These are phyloP conservation scores for Stylonectria norvegica DNA, from an alignment of 2,329 filamentous ascomycete species.

Conservation along the genomic window DNA sequence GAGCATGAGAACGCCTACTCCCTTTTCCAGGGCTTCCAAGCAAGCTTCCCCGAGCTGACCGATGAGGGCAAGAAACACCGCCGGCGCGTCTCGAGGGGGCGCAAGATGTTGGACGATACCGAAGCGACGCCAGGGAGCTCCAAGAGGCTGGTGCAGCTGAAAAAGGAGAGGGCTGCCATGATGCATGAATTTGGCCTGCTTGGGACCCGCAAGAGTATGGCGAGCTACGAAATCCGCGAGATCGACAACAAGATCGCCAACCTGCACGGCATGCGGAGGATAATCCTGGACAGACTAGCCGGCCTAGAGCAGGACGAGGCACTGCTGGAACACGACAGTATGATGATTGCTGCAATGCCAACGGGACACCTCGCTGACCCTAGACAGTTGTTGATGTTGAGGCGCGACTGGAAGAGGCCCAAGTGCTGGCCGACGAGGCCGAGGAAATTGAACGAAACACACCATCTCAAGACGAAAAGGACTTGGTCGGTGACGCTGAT, in stretches of 20 bases:
- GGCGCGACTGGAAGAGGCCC: constrained; percentile 57
- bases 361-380: constrained; percentile 28
- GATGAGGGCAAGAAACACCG: constrained; percentile 70
- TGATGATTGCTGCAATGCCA: constrained; percentile 31
- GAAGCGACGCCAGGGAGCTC: constrained; percentile 54
- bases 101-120: constrained; percentile 70
- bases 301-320: constrained; percentile 87
- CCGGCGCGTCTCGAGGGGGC: constrained; percentile 67
- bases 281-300: constrained; percentile 83
- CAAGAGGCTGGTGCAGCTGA: constrained; percentile 68
- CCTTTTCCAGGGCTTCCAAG: constrained; percentile 94
- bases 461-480: constrained; percentile 51
- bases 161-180: constrained; percentile 74
- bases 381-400: constrained; percentile 60
- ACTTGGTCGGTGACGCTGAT: constrained; percentile 49
- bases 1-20: constrained; percentile 84
- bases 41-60: constrained; percentile 69
- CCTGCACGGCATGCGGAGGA: constrained; percentile 85
- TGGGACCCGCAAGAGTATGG: constrained; percentile 93
- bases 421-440: constrained; percentile 56
- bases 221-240: constrained; percentile 89
- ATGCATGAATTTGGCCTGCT: constrained; percentile 89
- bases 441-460: constrained; percentile 53
- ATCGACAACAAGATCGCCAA: constrained; percentile 97
- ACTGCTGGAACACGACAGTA: constrained; percentile 83